Evolutionary conservation across 805 yeast genomes (phyloP), one percentile per base, ranked within the genome.

Genomic region (Candida xiaguanensis): DNA sequence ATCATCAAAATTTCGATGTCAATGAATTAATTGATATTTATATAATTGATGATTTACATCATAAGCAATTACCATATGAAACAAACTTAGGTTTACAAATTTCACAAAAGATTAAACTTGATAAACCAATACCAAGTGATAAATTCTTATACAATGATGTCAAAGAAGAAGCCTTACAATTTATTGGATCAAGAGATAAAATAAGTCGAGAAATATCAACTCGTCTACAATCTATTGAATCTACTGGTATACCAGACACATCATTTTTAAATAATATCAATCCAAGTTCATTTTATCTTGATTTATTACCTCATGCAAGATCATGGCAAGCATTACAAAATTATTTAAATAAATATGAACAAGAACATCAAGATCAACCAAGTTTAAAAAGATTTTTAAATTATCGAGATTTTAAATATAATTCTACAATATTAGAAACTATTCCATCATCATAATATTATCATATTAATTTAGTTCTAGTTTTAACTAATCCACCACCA

Each of bases 401-500:
- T 14, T 67, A 67, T 61, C 52, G 73, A 36, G 62, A 59, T 31
- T 67, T 67, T 43, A 61, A 61, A 37, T 41, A 51, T 30, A 35
- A 40, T 13, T 41, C 44, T 9, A 36, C 44, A 9, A 27, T 41
- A 16, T 12, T 25, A 12, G 13, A n/a, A 3, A 41, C 44, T 9
- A 25, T 25, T 4, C 19, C 26, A 31, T 20, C 12, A n/a, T 31
- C 6, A 29, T 9, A 29, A 15, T n/a, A 26, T 8, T 16, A 27
- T 48, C 49, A 71, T 31, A 80, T 78, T 38, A 79, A 63, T 39
- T 72, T 72, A 2, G 83, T 73, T 47, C 74, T 65, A 2, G 76
- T 62, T 44, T 65, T 68, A 29, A 81, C 63, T 45, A 77, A 61
- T 1, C 89, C 88, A 9, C 89, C 95, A 23, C 80, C 75, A 57